Conservation (phyloP, 192 early-diverging fungal species). For the Coemansia sp. region DNA sequence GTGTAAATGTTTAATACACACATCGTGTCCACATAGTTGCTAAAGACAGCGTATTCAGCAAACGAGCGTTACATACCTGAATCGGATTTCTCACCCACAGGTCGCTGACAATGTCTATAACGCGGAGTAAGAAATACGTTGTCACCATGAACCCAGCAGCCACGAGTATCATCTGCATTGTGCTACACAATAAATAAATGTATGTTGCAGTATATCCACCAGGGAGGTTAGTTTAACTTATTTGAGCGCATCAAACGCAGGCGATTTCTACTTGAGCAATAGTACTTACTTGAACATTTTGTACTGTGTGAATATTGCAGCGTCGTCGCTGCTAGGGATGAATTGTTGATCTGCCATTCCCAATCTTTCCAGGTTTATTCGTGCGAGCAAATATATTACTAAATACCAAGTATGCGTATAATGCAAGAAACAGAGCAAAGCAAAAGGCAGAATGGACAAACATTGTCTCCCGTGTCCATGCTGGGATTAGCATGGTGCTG, state of each 20-base stretch:
- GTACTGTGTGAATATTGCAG: background rate
- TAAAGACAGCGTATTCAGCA: background rate
- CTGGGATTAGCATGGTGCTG: no score
- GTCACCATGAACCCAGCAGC: constrained; percentile 27
- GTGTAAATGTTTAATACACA: background rate
- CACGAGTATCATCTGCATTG: constrained; percentile 42
- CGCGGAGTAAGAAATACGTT: constrained; percentile 30
- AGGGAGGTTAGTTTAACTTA: background rate
- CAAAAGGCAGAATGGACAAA: no score
- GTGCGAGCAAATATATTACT: no score
- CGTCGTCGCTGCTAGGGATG: background rate
- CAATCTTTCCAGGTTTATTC: no score
- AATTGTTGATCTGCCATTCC: background rate
- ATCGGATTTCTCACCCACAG: constrained; percentile 45
- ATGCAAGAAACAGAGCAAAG: no score
- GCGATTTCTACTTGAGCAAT: background rate
- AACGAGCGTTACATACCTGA: constrained; percentile 1
- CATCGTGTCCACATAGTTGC: background rate
- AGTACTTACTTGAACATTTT: background rate
- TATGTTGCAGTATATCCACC: background rate
- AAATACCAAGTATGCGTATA: no score
- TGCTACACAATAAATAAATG: constrained; percentile 20
- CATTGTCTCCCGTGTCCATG: no score
- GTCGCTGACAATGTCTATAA: constrained; percentile 40
- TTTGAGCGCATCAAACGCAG: background rate